phyloP scores from a whole-genome alignment of 169 alveolate species.

The Eimeria maxima region DNA sequence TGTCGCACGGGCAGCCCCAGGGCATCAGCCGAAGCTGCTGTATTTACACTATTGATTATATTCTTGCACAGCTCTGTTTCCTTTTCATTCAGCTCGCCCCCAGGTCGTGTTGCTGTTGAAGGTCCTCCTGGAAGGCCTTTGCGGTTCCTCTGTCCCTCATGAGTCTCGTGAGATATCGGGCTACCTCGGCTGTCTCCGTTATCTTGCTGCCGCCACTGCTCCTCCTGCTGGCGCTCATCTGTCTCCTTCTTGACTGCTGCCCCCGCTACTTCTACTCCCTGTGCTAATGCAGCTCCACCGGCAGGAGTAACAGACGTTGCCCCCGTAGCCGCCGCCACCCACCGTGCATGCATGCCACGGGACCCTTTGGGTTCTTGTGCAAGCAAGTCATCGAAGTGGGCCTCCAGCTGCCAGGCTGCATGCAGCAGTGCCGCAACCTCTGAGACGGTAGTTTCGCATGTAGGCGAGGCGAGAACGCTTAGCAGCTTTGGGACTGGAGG shows the following conservation, averaged over 20 bases:
- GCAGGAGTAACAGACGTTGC: background rate
- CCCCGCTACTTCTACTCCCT: background rate
- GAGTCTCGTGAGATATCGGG: background rate
- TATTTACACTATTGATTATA: background rate
- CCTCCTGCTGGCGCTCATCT: background rate
- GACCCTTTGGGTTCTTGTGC: slow-evolving; percentile 18
- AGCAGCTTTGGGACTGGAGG: background rate
- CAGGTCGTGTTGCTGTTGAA: too few relatives aligned
- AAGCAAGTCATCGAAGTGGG: slow-evolving; percentile 22
- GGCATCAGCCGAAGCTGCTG: slow-evolving; percentile 29
- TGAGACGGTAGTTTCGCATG: slow-evolving; percentile 46
- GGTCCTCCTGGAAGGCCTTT: background rate
- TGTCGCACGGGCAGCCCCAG: slow-evolving; percentile 63
- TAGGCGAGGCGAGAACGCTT: slow-evolving; percentile 2
- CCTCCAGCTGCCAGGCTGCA: slow-evolving; percentile 67
- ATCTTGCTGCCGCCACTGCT: background rate
- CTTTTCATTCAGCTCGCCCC: background rate
- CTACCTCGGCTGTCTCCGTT: background rate
- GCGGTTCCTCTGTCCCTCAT: background rate
- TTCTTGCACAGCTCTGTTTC: background rate
- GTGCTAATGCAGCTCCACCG: background rate
- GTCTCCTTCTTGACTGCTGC: background rate
- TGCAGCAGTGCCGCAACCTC: slow-evolving; percentile 27
- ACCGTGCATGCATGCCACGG: slow-evolving; percentile 62
- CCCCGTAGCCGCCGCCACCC: slow-evolving; percentile 46